Percentiles rank a stretch among this genome's conserved stretches.
Evolutionary conservation across 306 rosid species (phyloP).

Genomic region (Hippophae rhamnoides): DNA sequence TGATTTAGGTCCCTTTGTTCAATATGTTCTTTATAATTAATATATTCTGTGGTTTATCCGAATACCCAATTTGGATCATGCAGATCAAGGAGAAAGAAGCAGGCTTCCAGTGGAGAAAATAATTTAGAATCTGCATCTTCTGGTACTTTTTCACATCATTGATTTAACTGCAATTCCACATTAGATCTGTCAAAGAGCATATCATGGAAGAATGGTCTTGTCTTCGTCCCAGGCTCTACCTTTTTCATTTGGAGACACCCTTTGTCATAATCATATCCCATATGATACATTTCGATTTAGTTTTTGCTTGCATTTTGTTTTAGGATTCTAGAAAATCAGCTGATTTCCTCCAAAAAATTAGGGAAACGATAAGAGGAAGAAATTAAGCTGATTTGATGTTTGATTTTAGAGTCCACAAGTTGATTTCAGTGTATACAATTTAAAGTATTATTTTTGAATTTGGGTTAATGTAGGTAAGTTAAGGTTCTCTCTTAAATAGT

Average conservation of each 20-base stretch:
- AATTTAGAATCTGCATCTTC: conserved; percentile 60
- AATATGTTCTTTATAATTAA: conserved; percentile 4
- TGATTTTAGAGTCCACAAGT: too few species aligned
- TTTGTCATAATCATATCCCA: neutral
- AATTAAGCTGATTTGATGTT: too few species aligned
- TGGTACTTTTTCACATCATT: conserved; percentile 32
- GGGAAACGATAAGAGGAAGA: too few species aligned
- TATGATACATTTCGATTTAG: neutral
- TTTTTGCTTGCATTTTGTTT: neutral
- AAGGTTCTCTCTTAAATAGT: too few species aligned
- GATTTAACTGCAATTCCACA: neutral
- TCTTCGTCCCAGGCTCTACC: neutral
- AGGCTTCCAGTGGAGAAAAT: conserved; percentile 70
- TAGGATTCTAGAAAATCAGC: neutral
- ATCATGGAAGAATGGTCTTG: neutral
- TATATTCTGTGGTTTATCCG: conserved; percentile 14
- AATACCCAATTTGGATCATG: conserved; percentile 17
- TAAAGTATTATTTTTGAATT: too few species aligned
- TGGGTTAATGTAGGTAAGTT: too few species aligned
- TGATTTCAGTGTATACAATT: too few species aligned
- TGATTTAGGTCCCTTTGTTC: neutral
- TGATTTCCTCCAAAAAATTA: neutral
- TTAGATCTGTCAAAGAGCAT: neutral
- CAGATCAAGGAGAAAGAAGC: conserved; percentile 95
- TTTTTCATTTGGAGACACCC: neutral